phyloP scores from a whole-genome alignment of 495 filamentous ascomycete genomes.

The Tuber melanosporum region DNA sequence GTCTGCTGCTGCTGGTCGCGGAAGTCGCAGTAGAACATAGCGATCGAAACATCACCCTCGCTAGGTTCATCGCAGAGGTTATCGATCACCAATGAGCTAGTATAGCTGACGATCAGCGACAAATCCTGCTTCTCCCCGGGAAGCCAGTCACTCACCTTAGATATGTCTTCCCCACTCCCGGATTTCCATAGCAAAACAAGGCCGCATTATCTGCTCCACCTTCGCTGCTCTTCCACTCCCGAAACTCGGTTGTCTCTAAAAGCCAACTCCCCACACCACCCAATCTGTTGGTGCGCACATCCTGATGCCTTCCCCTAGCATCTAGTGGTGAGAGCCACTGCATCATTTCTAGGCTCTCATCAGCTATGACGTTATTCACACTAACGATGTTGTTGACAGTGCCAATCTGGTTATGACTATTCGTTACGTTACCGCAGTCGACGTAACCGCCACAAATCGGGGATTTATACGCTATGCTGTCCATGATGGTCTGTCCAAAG shows the following conservation, averaged over 20 bases:
- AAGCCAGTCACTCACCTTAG: not conserved
- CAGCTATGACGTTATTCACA: not conserved
- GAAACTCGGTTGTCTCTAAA: not conserved
- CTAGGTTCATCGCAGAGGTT: not conserved
- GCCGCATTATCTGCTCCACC: not conserved
- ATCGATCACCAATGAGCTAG: not conserved
- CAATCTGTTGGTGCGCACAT: too few relatives aligned
- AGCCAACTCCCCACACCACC: too few relatives aligned
- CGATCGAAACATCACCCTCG: not conserved
- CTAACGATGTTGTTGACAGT: not conserved
- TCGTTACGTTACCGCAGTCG: not conserved
- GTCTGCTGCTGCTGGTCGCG: not conserved
- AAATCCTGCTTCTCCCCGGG: not conserved
- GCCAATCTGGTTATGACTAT: not conserved
- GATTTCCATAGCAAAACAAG: not conserved
- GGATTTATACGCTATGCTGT: too few relatives aligned
- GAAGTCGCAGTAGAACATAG: not conserved
- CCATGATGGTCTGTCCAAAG: too few relatives aligned
- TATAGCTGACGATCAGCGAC: not conserved
- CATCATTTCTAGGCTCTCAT: not conserved
- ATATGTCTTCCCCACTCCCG: not conserved
- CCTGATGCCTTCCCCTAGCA: too few relatives aligned
- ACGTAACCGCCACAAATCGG: too few relatives aligned
- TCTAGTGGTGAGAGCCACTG: not conserved
- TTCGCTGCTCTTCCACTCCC: not conserved